Percentiles rank a stretch among this genome's conserved stretches.
These are phyloP conservation scores for Vicia faba DNA, from an alignment of 306 rosid genomes.

Conservation along the genomic window DNA sequence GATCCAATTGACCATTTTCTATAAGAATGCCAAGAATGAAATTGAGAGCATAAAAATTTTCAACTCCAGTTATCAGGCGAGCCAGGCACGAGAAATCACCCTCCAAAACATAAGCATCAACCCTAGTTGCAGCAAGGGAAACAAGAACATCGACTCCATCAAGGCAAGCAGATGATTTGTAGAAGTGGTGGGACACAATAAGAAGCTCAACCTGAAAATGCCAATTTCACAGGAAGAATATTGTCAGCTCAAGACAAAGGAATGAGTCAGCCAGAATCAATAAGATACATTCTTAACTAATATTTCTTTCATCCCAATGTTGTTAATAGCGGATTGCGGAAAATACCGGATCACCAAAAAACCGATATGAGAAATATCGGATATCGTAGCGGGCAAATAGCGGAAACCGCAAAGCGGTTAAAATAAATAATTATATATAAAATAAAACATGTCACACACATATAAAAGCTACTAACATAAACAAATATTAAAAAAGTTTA, in stretches of 20 bases:
- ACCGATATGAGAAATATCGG: too few species aligned
- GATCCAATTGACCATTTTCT: slow-evolving; percentile 94
- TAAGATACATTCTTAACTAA: slow-evolving; percentile 3
- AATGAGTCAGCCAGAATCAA: slow-evolving; percentile 24
- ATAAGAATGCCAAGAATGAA: slow-evolving; percentile 96
- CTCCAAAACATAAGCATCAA: slow-evolving; percentile 89
- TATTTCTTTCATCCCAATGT: neutral
- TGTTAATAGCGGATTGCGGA: too few species aligned
- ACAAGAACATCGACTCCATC: slow-evolving; percentile 99
- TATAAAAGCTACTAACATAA: too few species aligned
- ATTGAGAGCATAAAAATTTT: slow-evolving; percentile 86
- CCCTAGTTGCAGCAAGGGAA: slow-evolving; percentile 97
- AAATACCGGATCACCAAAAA: too few species aligned
- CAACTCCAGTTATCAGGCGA: slow-evolving; percentile 96
- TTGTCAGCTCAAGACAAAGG: slow-evolving; percentile 31
- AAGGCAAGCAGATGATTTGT: slow-evolving; percentile 95
- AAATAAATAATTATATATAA: too few species aligned
- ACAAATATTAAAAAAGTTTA: too few species aligned
- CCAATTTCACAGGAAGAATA: slow-evolving; percentile 31
- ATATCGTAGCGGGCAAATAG: too few species aligned
- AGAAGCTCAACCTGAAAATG: slow-evolving; percentile 94
- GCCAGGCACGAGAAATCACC: slow-evolving; percentile 97
- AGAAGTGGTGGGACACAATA: slow-evolving; percentile 93
- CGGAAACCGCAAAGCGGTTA: too few species aligned
- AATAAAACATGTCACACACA: too few species aligned